Evolutionary conservation across 805 yeast genomes (phyloP), one percentile per base, ranked within the genome.

Genomic region (Myxozyma melibiosi): DNA sequence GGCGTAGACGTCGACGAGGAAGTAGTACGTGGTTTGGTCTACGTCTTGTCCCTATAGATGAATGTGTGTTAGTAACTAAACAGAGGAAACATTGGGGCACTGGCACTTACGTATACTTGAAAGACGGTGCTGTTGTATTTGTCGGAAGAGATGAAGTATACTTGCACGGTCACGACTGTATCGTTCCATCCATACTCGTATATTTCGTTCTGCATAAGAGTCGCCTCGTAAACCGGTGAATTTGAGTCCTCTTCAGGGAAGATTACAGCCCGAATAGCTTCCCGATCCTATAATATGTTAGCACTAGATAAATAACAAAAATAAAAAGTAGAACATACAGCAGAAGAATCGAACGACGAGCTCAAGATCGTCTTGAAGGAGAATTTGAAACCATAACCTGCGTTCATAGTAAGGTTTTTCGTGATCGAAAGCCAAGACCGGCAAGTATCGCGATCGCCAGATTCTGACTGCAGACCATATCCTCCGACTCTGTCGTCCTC

Each of bases 121-220:
- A 45, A 4, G 24, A 24, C 3, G 6, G 40, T 33, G 1, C 18
- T 7, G 14, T 45, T 45, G 37, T 18, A 16, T 31, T 11, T 6
- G 37, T 16, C 28, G 28, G 48, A n/a, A 6, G 38, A 25, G 2
- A 18, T 18, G 16, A 45, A 45, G 8, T 20, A 16, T 4, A 20
- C 39, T 20, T 22, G 20, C 4, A 22, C 16, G 13, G 49, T 45
- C 18, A 45, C 49, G 7, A 45, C 49, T 1, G 31, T 45, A n/a
- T 45, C 30, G 24, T 45, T 45, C 30, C 33, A 45, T 11, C 40
- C 49, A 22, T 45, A 45, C 18, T 45, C 40, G 22, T 33, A 31
- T 9, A 45, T 8, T 4, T 45, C 49, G 9, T n/a, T 4, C n/a
- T 45, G 49, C 5, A 8, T 13, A 5, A 45, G 9, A 2, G 35